These are phyloP conservation scores for Hygrocybe punicea DNA, from an alignment of 768 basidiomycete genomes.

Conservation along the genomic window DNA sequence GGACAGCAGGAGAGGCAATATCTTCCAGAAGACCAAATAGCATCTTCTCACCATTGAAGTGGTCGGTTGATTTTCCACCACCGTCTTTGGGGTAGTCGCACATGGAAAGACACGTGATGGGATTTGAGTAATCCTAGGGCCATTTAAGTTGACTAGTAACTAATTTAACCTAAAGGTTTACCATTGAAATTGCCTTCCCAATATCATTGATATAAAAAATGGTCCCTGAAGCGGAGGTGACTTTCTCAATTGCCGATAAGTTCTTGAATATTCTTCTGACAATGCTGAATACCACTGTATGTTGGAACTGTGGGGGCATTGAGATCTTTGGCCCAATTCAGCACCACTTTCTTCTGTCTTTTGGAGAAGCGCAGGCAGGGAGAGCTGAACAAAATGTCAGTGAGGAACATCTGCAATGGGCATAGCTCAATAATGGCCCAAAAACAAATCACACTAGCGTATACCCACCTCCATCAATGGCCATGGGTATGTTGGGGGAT, in stretches of 20 bases:
- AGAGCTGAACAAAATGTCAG: slow-evolving; percentile 32
- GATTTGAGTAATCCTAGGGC: slow-evolving; percentile 27
- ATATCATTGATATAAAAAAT: slow-evolving; percentile 27
- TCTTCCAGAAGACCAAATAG: slow-evolving; percentile 23
- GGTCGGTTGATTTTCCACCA: slow-evolving; percentile 16
- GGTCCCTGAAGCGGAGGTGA: slow-evolving; percentile 17
- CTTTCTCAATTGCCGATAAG: slow-evolving; percentile 22
- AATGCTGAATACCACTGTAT: slow-evolving; percentile 19
- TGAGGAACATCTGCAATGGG: slow-evolving; percentile 24
- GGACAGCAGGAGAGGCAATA: slow-evolving; percentile 24
- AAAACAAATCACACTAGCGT: neutral
- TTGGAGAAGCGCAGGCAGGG: slow-evolving; percentile 28
- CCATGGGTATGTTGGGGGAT: slow-evolving; percentile 8
- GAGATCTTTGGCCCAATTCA: slow-evolving; percentile 28
- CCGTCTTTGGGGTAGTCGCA: slow-evolving; percentile 28
- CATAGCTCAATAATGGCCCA: neutral
- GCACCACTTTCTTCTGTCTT: slow-evolving; percentile 26
- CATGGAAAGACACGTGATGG: slow-evolving; percentile 18
- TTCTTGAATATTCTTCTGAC: slow-evolving; percentile 13
- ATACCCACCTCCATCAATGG: slow-evolving; percentile 6
- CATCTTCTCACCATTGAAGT: slow-evolving; percentile 30
- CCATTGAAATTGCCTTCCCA: slow-evolving; percentile 1
- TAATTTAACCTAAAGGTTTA: neutral
- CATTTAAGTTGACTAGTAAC: neutral
- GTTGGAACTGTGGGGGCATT: slow-evolving; percentile 28